Conservation (phyloP, 306 rosid species). For the Astragalus membranaceus region DNA sequence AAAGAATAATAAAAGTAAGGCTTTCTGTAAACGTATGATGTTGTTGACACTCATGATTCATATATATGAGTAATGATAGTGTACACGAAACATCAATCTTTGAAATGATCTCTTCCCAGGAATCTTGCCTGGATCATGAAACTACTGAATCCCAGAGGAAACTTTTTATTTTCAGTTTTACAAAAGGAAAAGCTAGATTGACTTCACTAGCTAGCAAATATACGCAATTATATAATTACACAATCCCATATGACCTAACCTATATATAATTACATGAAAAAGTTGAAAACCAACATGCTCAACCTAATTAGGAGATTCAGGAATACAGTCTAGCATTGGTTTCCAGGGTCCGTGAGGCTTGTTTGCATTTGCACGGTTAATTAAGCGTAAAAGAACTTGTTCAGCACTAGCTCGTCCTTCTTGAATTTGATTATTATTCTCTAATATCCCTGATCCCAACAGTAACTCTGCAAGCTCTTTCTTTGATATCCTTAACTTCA, state of each 20-base stretch:
- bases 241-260: neutral
- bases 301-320: neutral
- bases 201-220: neutral
- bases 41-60: too few relatives aligned
- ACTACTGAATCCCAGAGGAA: too few relatives aligned
- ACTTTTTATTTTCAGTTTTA: neutral
- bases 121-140: too few relatives aligned
- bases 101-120: too few relatives aligned
- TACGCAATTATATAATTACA: neutral
- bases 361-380: neutral
- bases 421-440: neutral
- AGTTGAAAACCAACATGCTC: neutral
- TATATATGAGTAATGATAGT: too few relatives aligned
- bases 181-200: neutral
- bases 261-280: neutral
- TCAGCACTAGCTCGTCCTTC: conserved; percentile 8
- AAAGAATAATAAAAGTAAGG: too few relatives aligned
- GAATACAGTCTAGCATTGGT: conserved; percentile 9
- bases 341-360: conserved; percentile 18
- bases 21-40: too few relatives aligned
- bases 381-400: neutral
- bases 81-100: too few relatives aligned
- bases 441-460: neutral
- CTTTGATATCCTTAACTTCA: conserved; percentile 56
- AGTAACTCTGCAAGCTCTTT: conserved; percentile 41